Conservation (phyloP, 2,329 filamentous ascomycete genomes). For the Penicillium polonicum region DNA sequence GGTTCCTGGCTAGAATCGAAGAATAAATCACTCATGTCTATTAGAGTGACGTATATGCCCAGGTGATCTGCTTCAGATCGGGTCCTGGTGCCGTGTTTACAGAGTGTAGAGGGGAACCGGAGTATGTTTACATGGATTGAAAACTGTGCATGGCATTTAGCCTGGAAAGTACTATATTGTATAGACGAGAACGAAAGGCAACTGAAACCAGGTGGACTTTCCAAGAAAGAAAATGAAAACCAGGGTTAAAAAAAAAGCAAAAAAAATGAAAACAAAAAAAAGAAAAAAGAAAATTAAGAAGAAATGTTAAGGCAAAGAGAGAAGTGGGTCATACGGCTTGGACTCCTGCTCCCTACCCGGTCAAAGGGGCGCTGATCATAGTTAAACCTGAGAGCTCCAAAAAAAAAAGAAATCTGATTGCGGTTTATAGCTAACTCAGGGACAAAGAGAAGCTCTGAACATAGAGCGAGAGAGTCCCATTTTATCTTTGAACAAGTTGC, state of each 20-base stretch:
- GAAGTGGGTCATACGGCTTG: constrained; percentile 1
- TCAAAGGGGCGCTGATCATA: constrained; percentile 16
- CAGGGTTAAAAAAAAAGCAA: not conserved
- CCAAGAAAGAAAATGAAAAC: constrained; percentile 1
- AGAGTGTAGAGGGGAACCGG: not conserved
- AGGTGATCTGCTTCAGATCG: not conserved
- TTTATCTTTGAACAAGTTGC: constrained; percentile 15
- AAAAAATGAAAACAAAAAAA: not conserved
- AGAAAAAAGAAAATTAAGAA: not conserved
- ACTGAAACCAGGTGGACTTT: constrained; percentile 5
- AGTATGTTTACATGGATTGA: too few relatives aligned
- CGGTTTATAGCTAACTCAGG: not conserved
- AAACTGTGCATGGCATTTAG: not conserved
- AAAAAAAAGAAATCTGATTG: not conserved
- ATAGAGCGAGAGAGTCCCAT: not conserved
- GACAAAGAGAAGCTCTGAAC: not conserved
- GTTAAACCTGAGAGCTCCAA: constrained; percentile 6
- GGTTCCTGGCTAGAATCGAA: not conserved
- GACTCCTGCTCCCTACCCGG: constrained; percentile 1
- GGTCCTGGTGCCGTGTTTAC: not conserved
- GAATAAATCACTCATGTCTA: constrained; percentile 2
- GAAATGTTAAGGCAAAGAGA: not conserved
- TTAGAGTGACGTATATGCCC: not conserved
- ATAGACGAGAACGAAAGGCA: not conserved
- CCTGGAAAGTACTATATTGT: not conserved